These are phyloP conservation scores for Fragaria vesca DNA, from an alignment of 306 rosid genomes.

Conservation along the genomic window DNA sequence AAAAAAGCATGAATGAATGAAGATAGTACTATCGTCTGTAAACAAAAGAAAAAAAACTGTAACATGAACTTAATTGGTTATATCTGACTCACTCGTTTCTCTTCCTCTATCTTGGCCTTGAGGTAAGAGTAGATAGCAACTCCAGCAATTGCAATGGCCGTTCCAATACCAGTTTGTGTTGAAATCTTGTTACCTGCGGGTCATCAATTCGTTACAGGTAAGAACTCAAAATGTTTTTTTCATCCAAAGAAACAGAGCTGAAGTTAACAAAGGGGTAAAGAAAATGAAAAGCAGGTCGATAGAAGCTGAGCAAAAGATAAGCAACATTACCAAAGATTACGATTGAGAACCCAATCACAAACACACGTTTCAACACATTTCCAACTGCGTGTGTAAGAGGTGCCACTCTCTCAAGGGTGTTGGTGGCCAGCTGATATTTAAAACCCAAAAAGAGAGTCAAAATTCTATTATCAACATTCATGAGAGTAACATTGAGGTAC, in stretches of 20 bases:
- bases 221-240: background rate
- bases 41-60: background rate
- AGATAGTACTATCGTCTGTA: background rate
- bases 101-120: slow-evolving; percentile 91
- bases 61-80: background rate
- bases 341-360: slow-evolving; percentile 92
- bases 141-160: slow-evolving; percentile 87
- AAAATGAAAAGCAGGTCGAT: background rate
- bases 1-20: background rate
- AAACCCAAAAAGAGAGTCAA: background rate
- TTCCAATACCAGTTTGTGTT: slow-evolving; percentile 93
- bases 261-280: background rate
- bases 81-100: slow-evolving; percentile 79
- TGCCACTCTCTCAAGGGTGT: slow-evolving; percentile 96
- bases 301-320: slow-evolving; percentile 1
- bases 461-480: background rate
- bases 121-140: slow-evolving; percentile 78
- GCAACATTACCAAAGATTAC: slow-evolving; percentile 59
- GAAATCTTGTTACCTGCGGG: slow-evolving; percentile 83
- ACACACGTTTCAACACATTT: slow-evolving; percentile 91
- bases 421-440: slow-evolving; percentile 70
- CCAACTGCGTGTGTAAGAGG: slow-evolving; percentile 99
- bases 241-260: background rate
- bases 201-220: slow-evolving; percentile 1
- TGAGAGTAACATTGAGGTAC: background rate